Percentiles rank a stretch among this genome's conserved stretches.
Conservation (phyloP, 2,329 filamentous ascomycete species). For the Sphaceloma murrayae region DNA sequence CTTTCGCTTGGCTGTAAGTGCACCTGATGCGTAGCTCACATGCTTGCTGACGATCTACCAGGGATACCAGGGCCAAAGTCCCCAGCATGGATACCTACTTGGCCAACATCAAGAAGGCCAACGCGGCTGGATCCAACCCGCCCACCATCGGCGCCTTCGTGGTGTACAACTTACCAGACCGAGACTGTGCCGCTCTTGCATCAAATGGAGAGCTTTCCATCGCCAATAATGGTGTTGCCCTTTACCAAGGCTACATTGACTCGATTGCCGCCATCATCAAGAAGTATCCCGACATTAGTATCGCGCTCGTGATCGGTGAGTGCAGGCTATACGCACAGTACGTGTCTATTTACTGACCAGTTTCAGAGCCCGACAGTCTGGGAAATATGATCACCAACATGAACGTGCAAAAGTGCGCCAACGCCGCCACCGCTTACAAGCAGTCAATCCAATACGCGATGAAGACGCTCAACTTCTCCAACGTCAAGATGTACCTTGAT, state of each 20-base stretch:
- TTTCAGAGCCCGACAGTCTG: constrained; percentile 52
- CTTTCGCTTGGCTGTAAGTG: constrained; percentile 42
- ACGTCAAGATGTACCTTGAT: constrained; percentile 56
- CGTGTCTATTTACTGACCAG: neutral
- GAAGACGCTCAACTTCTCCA: constrained; percentile 47
- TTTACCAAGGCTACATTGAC: constrained; percentile 48
- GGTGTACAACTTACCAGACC: constrained; percentile 54
- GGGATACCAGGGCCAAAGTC: constrained; percentile 42
- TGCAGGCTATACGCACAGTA: constrained; percentile 19
- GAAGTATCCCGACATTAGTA: constrained; percentile 43
- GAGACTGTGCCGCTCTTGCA: constrained; percentile 53
- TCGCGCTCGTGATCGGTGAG: constrained; percentile 43
- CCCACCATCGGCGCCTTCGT: constrained; percentile 45
- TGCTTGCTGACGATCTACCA: constrained; percentile 20
- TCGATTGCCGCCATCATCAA: constrained; percentile 45
- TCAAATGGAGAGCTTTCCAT: constrained; percentile 54
- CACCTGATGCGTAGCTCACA: too few species aligned
- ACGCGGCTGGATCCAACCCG: constrained; percentile 39
- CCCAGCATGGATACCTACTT: constrained; percentile 41
- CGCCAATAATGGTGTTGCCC: constrained; percentile 41
- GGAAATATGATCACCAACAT: constrained; percentile 55
- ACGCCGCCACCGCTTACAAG: constrained; percentile 46
- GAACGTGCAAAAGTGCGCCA: constrained; percentile 44
- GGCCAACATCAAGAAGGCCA: constrained; percentile 39
- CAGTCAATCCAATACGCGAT: constrained; percentile 49